Evolutionary conservation across 164 flowering plant species (phyloP), one percentile per base, ranked within the genome.

Genomic region (Aristolochia californica): DNA sequence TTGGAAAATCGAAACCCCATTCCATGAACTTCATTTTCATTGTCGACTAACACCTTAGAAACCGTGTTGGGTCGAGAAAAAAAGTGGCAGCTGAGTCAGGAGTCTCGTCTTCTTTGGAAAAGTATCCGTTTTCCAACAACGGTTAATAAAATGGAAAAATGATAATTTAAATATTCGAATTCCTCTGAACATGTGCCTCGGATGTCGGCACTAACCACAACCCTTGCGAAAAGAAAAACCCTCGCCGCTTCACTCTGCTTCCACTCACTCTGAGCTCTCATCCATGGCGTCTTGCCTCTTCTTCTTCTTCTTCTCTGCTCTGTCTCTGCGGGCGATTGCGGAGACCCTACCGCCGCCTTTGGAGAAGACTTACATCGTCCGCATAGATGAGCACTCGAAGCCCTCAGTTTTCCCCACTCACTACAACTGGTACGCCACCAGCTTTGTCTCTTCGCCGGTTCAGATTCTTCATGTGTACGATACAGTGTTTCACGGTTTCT

Each of bases 401-500:
- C 96, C 98, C 10, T 77, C 98, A 40, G 62, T 88, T 52, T 91
- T 88, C 80, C 85, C 91, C 5, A 73, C 96, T 5, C 90, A 83
- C 62, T 74, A 62, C 75, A 79, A 82, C 78, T 91, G 98, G 98
- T 91, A 91, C 76, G 24, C 79, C n/a, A 76, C 97, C 40, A 74
- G 82, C 60, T 81, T 84, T 72, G 64, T 82, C 34, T 66, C 72
- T 1, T 68, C 84, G 0, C 20, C 66, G 15, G 27, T 22, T 48
- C 68, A 58, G n/a, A 78, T 93, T 70, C 85, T 82, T 51, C 97
- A 93, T 66, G 64, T 75, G 0, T 93, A 93, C 70, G 78, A 77
- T 76, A 87, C 87, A 59, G 91, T 89, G 49, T 83, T 93, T 67
- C 90, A 83, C 38, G 99, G 99, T 60, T 93, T 89, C 80, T 89